phyloP scores from a whole-genome alignment of 1,284 basidiomycete species.

The Sparassis latifolia region DNA sequence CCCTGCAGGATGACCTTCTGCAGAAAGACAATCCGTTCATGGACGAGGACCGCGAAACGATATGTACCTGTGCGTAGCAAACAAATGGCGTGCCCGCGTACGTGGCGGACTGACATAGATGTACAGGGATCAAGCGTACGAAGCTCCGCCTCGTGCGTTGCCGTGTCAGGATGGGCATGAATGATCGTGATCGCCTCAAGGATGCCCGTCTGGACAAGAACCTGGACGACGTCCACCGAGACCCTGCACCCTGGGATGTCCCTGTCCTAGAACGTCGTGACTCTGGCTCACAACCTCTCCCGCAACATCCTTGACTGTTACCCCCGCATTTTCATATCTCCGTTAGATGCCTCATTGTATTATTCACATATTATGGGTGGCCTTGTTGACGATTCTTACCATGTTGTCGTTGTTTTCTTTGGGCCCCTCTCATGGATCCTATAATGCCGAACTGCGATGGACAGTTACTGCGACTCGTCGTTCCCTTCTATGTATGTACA shows the following conservation, averaged over 20 bases:
- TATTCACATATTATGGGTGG: no score
- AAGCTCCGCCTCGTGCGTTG: constrained; percentile 71
- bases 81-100: background rate
- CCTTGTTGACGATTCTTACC: no score
- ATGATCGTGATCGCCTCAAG: constrained; percentile 55
- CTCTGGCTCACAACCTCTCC: background rate
- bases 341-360: background rate
- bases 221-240: constrained; percentile 59
- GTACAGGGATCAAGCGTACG: constrained; percentile 74
- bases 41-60: constrained; percentile 79
- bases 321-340: background rate
- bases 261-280: constrained; percentile 1
- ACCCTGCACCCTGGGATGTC: constrained; percentile 69
- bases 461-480: no score
- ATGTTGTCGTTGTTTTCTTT: no score
- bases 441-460: no score
- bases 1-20: constrained; percentile 85
- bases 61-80: constrained; percentile 65
- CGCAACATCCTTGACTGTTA: background rate
- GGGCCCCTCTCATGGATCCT: no score
- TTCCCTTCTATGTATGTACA: no score
- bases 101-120: background rate
- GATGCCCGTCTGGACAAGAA: constrained; percentile 72
- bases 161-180: constrained; percentile 67
- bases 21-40: constrained; percentile 78